These are phyloP conservation scores for Microsporum canis DNA, from an alignment of 2,329 filamentous ascomycete species.

Conservation along the genomic window DNA sequence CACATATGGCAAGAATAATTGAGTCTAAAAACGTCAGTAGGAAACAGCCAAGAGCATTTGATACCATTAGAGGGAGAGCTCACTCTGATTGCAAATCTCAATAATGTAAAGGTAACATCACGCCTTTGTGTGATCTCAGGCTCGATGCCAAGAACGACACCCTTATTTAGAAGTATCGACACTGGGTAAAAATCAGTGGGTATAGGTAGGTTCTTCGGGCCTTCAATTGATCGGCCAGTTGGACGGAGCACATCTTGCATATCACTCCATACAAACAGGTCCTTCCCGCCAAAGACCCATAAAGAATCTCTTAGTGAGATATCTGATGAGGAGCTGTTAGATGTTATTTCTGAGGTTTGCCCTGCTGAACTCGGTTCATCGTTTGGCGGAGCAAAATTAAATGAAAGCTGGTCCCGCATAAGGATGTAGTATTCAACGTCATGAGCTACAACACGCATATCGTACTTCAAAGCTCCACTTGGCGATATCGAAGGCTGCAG, in stretches of 20 bases:
- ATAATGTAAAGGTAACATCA: constrained; percentile 77
- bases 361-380: constrained; percentile 41
- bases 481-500: constrained; percentile 77
- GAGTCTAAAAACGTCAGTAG: constrained; percentile 49
- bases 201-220: constrained; percentile 64
- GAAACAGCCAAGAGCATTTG: background rate
- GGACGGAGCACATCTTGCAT: constrained; percentile 71
- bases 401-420: constrained; percentile 67
- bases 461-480: constrained; percentile 80
- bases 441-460: constrained; percentile 93
- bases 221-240: constrained; percentile 46
- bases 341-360: constrained; percentile 28
- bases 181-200: constrained; percentile 92
- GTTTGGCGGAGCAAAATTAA: constrained; percentile 37
- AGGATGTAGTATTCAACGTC: constrained; percentile 92
- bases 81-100: constrained; percentile 69
- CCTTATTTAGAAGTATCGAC: constrained; percentile 77
- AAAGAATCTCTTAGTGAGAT: constrained; percentile 69
- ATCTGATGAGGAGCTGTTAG: constrained; percentile 32
- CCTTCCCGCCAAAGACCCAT: constrained; percentile 85
- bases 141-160: constrained; percentile 80
- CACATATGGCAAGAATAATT: constrained; percentile 82
- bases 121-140: constrained; percentile 86
- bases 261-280: constrained; percentile 80
- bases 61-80: constrained; percentile 26